Percentiles rank a stretch among this genome's conserved stretches.
phyloP scores from a whole-genome alignment of 208 protist species.

The Trypanosoma congolense region DNA sequence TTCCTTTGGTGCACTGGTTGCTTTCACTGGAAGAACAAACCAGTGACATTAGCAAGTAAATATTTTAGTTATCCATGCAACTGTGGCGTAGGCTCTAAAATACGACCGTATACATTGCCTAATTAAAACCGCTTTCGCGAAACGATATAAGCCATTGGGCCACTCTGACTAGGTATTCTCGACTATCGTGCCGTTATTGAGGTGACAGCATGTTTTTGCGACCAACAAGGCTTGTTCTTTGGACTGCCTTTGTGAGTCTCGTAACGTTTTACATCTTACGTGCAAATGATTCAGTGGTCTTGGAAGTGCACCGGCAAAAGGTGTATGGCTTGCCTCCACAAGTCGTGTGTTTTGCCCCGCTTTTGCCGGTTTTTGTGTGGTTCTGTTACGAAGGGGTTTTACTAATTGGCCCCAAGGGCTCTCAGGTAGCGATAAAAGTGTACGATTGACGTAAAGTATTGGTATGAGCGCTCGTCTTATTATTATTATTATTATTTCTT shows the following conservation, averaged over 20 bases:
- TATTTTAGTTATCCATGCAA: no score
- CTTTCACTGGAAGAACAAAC: no score
- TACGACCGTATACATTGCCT: no score
- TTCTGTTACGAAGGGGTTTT: conserved; percentile 48
- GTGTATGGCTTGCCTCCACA: conserved; percentile 51
- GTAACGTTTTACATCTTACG: conserved; percentile 57
- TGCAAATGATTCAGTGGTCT: conserved; percentile 50
- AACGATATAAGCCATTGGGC: no score
- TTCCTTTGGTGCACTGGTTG: no score
- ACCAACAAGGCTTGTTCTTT: conserved; percentile 49
- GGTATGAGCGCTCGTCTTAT: no score
- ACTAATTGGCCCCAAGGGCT: conserved; percentile 52
- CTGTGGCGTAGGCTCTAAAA: no score
- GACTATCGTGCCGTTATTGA: neutral
- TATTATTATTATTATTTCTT: no score
- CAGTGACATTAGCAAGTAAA: no score
- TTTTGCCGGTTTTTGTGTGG: conserved; percentile 51
- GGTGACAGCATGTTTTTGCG: conserved; percentile 59
- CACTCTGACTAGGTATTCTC: neutral
- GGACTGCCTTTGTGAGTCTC: conserved; percentile 37
- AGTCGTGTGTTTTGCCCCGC: conserved; percentile 34
- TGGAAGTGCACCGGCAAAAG: conserved; percentile 50
- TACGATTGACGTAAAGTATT: no score
- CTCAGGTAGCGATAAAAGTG: conserved; percentile 48
- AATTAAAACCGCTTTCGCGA: no score